A percentile compares a stretch with the other conserved stretches of the same genome.
phyloP scores from a whole-genome alignment of 495 filamentous ascomycete genomes.

The Xylaria scruposa region DNA sequence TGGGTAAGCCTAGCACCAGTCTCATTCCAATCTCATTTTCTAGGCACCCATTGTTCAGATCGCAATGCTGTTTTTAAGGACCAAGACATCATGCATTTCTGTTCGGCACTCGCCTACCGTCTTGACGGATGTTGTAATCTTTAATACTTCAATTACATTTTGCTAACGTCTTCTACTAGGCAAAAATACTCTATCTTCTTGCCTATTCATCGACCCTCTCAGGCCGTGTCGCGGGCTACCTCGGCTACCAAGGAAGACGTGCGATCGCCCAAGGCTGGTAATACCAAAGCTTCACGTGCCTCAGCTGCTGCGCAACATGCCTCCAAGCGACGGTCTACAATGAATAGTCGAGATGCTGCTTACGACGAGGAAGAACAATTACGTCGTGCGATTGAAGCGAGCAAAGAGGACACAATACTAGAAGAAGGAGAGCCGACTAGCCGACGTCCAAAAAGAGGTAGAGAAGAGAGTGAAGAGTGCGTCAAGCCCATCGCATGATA shows the following conservation, averaged over 20 bases:
- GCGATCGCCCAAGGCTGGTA: constrained; percentile 58
- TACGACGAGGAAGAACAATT: constrained; percentile 95
- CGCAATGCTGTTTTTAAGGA: neutral
- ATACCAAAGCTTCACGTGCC: constrained; percentile 50
- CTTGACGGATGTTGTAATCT: neutral
- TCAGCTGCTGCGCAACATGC: constrained; percentile 53
- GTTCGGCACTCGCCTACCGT: neutral
- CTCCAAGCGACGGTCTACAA: constrained; percentile 90
- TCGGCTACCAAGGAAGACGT: constrained; percentile 64
- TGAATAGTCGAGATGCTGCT: constrained; percentile 95
- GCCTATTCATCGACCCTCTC: constrained; percentile 55
- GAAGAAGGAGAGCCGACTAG: constrained; percentile 56
- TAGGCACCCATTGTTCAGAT: neutral
- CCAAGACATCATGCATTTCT: neutral
- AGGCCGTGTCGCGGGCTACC: constrained; percentile 58
- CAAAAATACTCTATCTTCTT: constrained; percentile 64
- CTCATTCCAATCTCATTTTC: constrained; percentile 13
- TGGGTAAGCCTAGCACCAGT: constrained; percentile 69
- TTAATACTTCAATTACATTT: neutral
- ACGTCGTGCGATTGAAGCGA: constrained; percentile 90
- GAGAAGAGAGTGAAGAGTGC: constrained; percentile 94
- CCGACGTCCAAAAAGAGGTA: constrained; percentile 77
- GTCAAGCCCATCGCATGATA: constrained; percentile 35
- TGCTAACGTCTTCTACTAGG: constrained; percentile 49
- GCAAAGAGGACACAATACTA: constrained; percentile 71